Evolutionary conservation across 192 early-diverging fungal genomes (phyloP).

Genomic region (Martensiomyces pterosporus): DNA sequence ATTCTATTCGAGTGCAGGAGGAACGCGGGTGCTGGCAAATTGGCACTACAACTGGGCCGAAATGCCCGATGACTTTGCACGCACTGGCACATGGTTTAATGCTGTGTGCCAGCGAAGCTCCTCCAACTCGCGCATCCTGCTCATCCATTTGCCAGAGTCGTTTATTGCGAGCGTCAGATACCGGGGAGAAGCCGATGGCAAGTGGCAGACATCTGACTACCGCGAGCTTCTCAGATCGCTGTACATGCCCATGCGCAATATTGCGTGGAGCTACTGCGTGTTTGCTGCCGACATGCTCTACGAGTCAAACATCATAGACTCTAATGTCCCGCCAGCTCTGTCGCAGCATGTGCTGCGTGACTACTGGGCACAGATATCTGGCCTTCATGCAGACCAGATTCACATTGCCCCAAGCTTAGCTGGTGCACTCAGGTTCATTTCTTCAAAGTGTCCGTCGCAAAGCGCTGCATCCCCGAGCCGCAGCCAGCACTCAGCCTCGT

Average conservation of each 20-base stretch:
- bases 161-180: slow-evolving; percentile 18
- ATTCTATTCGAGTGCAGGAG: slow-evolving; percentile 15
- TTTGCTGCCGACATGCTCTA: slow-evolving; percentile 29
- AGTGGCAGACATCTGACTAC: slow-evolving; percentile 24
- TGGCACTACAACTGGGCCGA: slow-evolving; percentile 48
- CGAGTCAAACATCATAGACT: slow-evolving; percentile 30
- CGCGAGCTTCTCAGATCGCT: slow-evolving; percentile 35
- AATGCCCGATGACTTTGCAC: slow-evolving; percentile 29
- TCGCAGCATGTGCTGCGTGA: slow-evolving; percentile 43
- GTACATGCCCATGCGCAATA: slow-evolving; percentile 22
- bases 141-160: slow-evolving; percentile 41
- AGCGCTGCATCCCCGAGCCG: background rate
- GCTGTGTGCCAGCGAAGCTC: slow-evolving; percentile 1
- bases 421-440: slow-evolving; percentile 24
- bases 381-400: slow-evolving; percentile 24
- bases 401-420: slow-evolving; percentile 34
- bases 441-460: slow-evolving; percentile 4
- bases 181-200: slow-evolving; percentile 14
- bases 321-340: slow-evolving; percentile 29
- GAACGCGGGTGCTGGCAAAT: slow-evolving; percentile 6
- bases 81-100: slow-evolving; percentile 33
- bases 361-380: slow-evolving; percentile 39
- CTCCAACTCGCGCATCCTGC: slow-evolving; percentile 21
- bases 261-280: slow-evolving; percentile 34
- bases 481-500: background rate